Evolutionary conservation across 208 protist species (phyloP), one percentile per base, ranked within the genome.

Genomic region (Acanthamoeba royreba): DNA sequence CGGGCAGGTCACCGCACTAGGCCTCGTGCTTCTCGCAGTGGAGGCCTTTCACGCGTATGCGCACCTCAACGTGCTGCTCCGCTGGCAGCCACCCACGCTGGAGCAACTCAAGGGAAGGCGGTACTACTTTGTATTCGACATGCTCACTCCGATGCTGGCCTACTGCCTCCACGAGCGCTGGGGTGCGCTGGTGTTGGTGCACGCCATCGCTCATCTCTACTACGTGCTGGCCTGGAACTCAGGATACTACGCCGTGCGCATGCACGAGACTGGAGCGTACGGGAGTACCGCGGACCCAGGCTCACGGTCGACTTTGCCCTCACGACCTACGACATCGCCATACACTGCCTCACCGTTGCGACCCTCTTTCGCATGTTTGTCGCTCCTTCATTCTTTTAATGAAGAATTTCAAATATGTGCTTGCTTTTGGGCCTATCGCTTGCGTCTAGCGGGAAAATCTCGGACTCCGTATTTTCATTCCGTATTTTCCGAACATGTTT

Each of bases 51-150:
- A 83, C 72, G 72, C 72, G 43, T 52, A 53, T 31, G 72, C 72
- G 2, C 72, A 83, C 72, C 43, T 43, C 17, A 83, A 83, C 28
- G 72, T 83, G 72, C 72, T 83, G 43, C 43, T 83, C n/a, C 38
- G 72, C 4, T 3, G 46, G 22, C 42, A 83, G 42, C 42, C 72
- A 42, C 72, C 72, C 4, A 46, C 72, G 5, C 72, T 83, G 22
- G 72, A 83, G 43, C 38, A 83, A 43, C 72, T 83, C 42, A 83
- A 83, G 43, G 42, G 25, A 4, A 38, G 72, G 25, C 2, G 72
- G 25, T 83, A 83, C 72, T 83, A 83, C 42, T 83, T 83, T 43
- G 72, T 83, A 31, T 83, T 83, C 25, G 72, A 83, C 72, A 83
- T 83, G 72, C 9, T 19, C 19, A 83, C 72, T 9, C 72, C 72